Conservation (phyloP, 768 basidiomycete genomes). For the Suillus spraguei region DNA sequence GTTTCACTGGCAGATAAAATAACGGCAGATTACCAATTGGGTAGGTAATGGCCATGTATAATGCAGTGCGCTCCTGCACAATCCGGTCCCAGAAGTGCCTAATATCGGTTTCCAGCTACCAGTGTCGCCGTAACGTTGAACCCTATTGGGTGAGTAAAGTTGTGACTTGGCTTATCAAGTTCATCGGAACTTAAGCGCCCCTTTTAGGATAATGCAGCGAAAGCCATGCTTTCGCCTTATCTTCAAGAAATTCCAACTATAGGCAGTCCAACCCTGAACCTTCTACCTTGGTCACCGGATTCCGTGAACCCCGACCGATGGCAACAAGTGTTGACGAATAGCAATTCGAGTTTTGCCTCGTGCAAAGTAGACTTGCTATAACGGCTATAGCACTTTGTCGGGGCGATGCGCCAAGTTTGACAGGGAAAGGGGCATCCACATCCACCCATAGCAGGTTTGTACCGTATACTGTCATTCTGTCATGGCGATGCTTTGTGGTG, state of each 20-base stretch:
- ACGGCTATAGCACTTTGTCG: background rate
- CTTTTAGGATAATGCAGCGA: constrained; percentile 19
- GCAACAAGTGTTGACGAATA: background rate
- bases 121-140: constrained; percentile 5
- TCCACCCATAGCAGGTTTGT: background rate
- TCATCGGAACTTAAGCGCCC: constrained; percentile 37
- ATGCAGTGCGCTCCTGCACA: background rate
- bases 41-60: background rate
- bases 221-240: constrained; percentile 8
- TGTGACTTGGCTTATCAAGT: constrained; percentile 19
- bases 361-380: background rate
- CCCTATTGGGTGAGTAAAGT: constrained; percentile 9
- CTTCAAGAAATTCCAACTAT: constrained; percentile 3
- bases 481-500: background rate
- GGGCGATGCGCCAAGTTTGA: background rate
- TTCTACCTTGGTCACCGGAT: constrained; percentile 7
- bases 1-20: background rate
- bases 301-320: background rate
- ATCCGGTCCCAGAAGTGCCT: background rate
- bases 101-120: background rate
- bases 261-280: constrained; percentile 6
- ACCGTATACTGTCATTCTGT: background rate
- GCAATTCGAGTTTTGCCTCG: background rate
- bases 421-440: background rate
- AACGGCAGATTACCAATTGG: background rate